Base-by-base conservation (phyloP, 2,329 filamentous ascomycete species). In the Diplodia seriata region DNA sequence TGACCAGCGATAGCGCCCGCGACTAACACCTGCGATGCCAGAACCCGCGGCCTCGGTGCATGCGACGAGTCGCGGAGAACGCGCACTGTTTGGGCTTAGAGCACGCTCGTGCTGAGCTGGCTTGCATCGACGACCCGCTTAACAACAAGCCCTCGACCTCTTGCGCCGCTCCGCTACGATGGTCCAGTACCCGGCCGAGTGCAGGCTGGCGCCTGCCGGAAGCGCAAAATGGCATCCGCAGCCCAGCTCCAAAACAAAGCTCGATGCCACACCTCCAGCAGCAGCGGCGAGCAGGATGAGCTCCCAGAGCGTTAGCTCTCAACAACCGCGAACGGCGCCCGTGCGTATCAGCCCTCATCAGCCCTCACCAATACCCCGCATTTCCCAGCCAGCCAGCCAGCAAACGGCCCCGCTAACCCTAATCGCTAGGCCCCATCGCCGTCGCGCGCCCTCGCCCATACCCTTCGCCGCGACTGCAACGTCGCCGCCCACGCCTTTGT, bases 401-500 rank as follows among this genome's bases (percentile, higher is more conserved):
- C 38, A 47, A 67, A 67, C 66, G 66, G 66, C 66, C 66, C 29
- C 59, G 56, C 66, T 67, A 67, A 67, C 66, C 66, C 14, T 62
- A 33, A 47, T 57, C 49, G 40, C 56, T 67, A 67, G 66, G 50
- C 56, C 66, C 33, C 50, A 62, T 51, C 59, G 59, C 59, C 29
- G 43, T 63, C 47, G 59, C 59, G 31, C 29, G 47, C 59, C 59
- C 43, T 63, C 47, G 50, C 62, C 33, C 23, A 31, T 11, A 49
- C 67, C 53, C 61, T 68, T 23, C 49, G 33, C 29, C 50, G 33
- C 38, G 43, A 66, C 61, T 57, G 33, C 62, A 50, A 68, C 59
- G 36, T 68, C 51, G n/a, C 26, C 14, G 47, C 67, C 38, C 4
- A 40, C 26, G 67, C 67, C 20, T 66, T 66, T n/a, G 67, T 59